These are phyloP conservation scores for Terfezia claveryi DNA, from an alignment of 495 filamentous ascomycete species.

Conservation along the genomic window DNA sequence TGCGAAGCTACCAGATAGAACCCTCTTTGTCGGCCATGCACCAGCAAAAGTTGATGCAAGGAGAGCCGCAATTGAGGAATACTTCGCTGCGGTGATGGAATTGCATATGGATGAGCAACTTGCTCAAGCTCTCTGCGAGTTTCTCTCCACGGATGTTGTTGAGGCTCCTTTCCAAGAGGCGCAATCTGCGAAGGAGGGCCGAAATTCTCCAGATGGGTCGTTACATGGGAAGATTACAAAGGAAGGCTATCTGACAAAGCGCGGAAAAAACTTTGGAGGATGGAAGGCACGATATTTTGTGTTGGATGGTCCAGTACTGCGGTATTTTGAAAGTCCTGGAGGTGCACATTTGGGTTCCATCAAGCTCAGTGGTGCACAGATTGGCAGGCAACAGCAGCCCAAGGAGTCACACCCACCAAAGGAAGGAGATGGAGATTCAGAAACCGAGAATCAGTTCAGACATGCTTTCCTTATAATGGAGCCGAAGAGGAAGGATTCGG, in stretches of 20 bases:
- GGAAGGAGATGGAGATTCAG: conserved; percentile 35
- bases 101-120: conserved; percentile 57
- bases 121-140: conserved; percentile 67
- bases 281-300: conserved; percentile 95
- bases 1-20: conserved; percentile 56
- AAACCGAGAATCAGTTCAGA: conserved; percentile 80
- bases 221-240: conserved; percentile 31
- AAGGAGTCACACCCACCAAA: conserved; percentile 35
- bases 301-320: conserved; percentile 68
- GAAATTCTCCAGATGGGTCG: conserved; percentile 3
- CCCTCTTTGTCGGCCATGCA: conserved; percentile 76
- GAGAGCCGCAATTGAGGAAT: conserved; percentile 56
- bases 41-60: conserved; percentile 85
- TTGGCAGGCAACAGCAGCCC: conserved; percentile 54
- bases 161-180: conserved; percentile 22
- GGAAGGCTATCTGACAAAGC: conserved; percentile 84
- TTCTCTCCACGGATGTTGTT: conserved; percentile 67
- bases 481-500: conserved; percentile 89
- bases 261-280: conserved; percentile 96
- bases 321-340: conserved; percentile 76
- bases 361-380: conserved; percentile 74
- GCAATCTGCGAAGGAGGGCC: conserved; percentile 7
- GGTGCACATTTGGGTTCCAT: conserved; percentile 82
- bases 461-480: conserved; percentile 91
- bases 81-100: conserved; percentile 64